Conservation (phyloP, 2,329 filamentous ascomycete genomes). For the Penicillium thymicola region DNA sequence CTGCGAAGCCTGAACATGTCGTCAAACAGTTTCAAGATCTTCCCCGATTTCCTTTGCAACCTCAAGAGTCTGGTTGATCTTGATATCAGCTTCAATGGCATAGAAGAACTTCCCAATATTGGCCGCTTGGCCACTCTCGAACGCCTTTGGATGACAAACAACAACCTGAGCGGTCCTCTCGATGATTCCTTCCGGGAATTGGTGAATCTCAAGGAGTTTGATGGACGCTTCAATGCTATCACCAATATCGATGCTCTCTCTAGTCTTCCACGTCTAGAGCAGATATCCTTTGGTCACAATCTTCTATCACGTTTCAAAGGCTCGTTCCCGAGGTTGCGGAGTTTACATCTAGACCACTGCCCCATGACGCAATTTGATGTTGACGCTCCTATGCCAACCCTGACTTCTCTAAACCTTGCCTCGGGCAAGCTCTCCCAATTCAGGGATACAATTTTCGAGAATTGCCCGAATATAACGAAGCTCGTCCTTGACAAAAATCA, state of each 20-base stretch:
- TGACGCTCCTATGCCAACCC: constrained; percentile 68
- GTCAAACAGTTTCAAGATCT: constrained; percentile 83
- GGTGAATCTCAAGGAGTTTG: constrained; percentile 77
- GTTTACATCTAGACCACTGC: constrained; percentile 88
- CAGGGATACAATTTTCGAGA: constrained; percentile 79
- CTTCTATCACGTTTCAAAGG: constrained; percentile 85
- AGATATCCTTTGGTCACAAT: constrained; percentile 88
- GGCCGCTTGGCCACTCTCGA: constrained; percentile 77
- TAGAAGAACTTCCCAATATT: constrained; percentile 74
- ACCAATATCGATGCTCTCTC: constrained; percentile 84
- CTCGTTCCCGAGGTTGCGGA: constrained; percentile 78
- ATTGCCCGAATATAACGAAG: constrained; percentile 81
- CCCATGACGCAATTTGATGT: constrained; percentile 93
- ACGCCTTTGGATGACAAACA: constrained; percentile 92
- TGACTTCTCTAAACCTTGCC: constrained; percentile 84
- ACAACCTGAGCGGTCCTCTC: constrained; percentile 73
- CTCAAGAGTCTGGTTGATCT: constrained; percentile 82
- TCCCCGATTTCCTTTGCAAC: constrained; percentile 80
- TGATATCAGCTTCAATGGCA: constrained; percentile 94
- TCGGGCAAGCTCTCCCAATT: constrained; percentile 88
- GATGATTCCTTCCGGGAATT: constrained; percentile 71
- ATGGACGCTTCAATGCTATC: constrained; percentile 90
- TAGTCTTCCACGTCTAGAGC: constrained; percentile 79
- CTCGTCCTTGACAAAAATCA: constrained; percentile 92
- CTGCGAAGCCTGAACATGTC: constrained; percentile 86